These are phyloP conservation scores for Cucurbita ficifolia DNA, from an alignment of 306 rosid species.

Conservation along the genomic window DNA sequence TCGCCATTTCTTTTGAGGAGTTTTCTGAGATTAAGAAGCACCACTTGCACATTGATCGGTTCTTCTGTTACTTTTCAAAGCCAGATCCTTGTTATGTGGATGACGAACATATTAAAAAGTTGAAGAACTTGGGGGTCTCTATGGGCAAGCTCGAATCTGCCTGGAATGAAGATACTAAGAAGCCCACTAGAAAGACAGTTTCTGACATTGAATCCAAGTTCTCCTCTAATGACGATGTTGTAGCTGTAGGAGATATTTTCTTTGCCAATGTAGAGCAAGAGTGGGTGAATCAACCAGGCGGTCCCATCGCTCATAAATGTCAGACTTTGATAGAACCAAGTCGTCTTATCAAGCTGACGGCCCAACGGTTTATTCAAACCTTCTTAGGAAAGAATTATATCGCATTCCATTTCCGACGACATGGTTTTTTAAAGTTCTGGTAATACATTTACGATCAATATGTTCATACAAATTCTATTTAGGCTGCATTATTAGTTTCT, in stretches of 20 bases:
- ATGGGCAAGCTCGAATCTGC: constrained; percentile 43
- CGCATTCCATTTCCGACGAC: constrained; percentile 85
- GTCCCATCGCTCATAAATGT: constrained; percentile 84
- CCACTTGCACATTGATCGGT: constrained; percentile 53
- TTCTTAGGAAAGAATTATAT: constrained; percentile 72
- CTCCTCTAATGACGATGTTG: constrained; percentile 46
- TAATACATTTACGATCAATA: constrained; percentile 6
- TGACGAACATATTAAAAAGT: constrained; percentile 50
- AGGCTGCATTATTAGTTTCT: background rate
- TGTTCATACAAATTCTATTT: background rate
- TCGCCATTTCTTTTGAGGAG: constrained; percentile 61
- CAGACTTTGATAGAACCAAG: constrained; percentile 73
- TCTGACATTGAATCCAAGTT: constrained; percentile 59
- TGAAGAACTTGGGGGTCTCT: constrained; percentile 50
- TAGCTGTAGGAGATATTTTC: constrained; percentile 90
- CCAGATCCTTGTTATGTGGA: constrained; percentile 73
- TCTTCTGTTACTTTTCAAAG: constrained; percentile 56
- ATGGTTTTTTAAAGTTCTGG: constrained; percentile 97
- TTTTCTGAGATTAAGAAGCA: constrained; percentile 47
- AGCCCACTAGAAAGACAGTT: constrained; percentile 51
- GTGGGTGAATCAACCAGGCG: constrained; percentile 91
- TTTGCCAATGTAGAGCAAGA: constrained; percentile 63
- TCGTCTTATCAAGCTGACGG: constrained; percentile 63
- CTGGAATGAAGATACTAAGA: constrained; percentile 62
- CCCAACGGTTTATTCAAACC: constrained; percentile 92